Evolutionary conservation across 139 green algal species (phyloP), one percentile per base, ranked within the genome.

Genomic region (Micractinium conductrix): DNA sequence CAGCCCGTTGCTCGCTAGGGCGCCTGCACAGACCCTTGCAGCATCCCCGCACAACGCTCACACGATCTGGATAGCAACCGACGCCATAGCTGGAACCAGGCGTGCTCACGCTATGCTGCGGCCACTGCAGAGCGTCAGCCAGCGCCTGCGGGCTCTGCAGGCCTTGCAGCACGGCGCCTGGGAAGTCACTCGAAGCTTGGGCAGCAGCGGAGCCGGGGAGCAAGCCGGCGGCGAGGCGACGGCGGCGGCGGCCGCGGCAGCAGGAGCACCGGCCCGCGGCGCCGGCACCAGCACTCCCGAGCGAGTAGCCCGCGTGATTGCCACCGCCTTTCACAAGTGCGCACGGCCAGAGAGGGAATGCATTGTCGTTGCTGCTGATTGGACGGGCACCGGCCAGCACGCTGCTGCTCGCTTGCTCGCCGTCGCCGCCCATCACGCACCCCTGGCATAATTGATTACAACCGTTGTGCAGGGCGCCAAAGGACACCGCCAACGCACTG

Each of bases 401-500:
- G n/a, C n/a, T n/a, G n/a, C n/a, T 71, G 53, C 53, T 19, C 10
- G 63, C 33, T 40, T 30, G 10, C 63, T 14, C 21, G n/a, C n/a
- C 63, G n/a, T 21, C 12, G n/a, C 33, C n/a, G 63, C 7, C 5
- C 17, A 45, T 24, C 14, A 42, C 67, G 33, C 33, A 17, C 67
- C 67, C 67, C 37, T 45, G 67, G n/a, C n/a, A 3, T 71, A 21
- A 1, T 26, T 21, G 12, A 43, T 33, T 43, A 10, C 12, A 37
- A 22, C 1, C 17, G 8, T 6, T 55, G 2, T 69, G 63, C 79
- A 86, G 78, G 70, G 38, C 78, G 10, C 82, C 82, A 35, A 67
- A 80, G 65, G 83, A 85, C 22, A 88, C 87, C 12, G 83, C 87
- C 0, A n/a, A 28, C 16, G 78, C 87, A 4, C 82, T 90, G 40